Conservation (phyloP, 148 eudicot species). For the Hydrangea macrophylla region DNA sequence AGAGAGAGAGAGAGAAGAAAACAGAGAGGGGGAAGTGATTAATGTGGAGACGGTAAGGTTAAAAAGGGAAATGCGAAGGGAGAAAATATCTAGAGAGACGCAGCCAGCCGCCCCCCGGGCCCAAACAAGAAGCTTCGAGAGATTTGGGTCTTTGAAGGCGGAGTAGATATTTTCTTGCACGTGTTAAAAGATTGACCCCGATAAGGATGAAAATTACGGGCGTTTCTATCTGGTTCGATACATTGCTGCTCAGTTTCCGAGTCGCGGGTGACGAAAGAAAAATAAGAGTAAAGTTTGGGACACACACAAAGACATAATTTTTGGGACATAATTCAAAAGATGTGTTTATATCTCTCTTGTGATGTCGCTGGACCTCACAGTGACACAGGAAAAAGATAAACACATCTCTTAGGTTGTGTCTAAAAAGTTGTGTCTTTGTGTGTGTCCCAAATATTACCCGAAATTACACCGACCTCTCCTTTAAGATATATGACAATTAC, state of each 20-base stretch:
- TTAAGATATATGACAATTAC: too few relatives aligned
- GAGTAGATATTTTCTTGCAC: slow-evolving; percentile 11
- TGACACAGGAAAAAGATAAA: too few relatives aligned
- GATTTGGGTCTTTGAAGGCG: not conserved
- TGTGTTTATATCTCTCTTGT: too few relatives aligned
- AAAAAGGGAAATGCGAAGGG: not conserved
- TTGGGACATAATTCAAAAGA: too few relatives aligned
- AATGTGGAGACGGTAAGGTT: not conserved
- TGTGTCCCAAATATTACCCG: too few relatives aligned
- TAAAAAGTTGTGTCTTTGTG: too few relatives aligned
- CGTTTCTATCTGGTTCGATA: not conserved
- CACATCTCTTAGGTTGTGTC: too few relatives aligned
- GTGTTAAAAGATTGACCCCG: not conserved
- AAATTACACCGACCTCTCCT: too few relatives aligned
- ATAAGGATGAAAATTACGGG: not conserved
- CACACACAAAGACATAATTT: too few relatives aligned
- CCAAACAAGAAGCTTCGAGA: slow-evolving; percentile 20
- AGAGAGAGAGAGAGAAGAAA: not conserved
- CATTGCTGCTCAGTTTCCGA: not conserved
- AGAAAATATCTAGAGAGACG: slow-evolving; percentile 16
- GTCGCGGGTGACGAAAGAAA: not conserved
- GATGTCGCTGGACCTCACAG: too few relatives aligned
- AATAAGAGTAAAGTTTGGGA: too few relatives aligned
- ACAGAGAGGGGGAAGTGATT: not conserved
- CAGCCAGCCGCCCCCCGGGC: not conserved